Evolutionary conservation across 805 yeast genomes (phyloP), one percentile per base, ranked within the genome.

Genomic region (Metschnikowia sp.): DNA sequence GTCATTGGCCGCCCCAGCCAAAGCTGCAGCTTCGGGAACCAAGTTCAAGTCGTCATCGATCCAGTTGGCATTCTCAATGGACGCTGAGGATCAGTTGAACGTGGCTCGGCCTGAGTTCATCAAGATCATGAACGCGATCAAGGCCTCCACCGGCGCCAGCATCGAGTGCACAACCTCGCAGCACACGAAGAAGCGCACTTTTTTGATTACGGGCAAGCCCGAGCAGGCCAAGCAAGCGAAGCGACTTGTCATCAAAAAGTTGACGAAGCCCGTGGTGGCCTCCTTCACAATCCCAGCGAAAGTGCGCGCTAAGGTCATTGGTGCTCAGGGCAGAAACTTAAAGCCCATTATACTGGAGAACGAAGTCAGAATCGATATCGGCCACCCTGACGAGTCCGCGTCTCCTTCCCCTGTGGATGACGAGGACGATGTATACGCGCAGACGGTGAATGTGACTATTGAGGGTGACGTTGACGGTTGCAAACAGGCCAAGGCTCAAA

Each of bases 401-500:
- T 45, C 48, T 29, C 60, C 59, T 19, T 22, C 44, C 19, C 44
- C 57, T 33, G 57, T 49, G 42, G 68, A 75, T 35, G 74, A 63
- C 33, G 62, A 49, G 8, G 84, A 79, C 48, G 88, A 83, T 53
- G 64, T 81, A 43, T 80, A 79, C 58, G 84, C 84, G 33, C 79
- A 74, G 40, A 63, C 78, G n/a, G 75, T 86, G 31, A 71, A 74
- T 32, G 84, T 91, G 45, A 69, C 81, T 28, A 72, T 91, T 47
- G 85, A 81, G 50, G 98, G 97, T 69, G 96, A 90, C 61, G 77
- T 79, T 50, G 95, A 87, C 62, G 90, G 96, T 46, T 86, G 87
- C 56, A 78, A 76, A 53, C 75, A 76, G 42, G 97, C 97, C 30
- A 84, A 84, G 61, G 64, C 70, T 32, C 81, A 76, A 61, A 89